Base-by-base conservation (phyloP, 2,329 filamentous ascomycete species). In the Aspergillus novoparasiticus region DNA sequence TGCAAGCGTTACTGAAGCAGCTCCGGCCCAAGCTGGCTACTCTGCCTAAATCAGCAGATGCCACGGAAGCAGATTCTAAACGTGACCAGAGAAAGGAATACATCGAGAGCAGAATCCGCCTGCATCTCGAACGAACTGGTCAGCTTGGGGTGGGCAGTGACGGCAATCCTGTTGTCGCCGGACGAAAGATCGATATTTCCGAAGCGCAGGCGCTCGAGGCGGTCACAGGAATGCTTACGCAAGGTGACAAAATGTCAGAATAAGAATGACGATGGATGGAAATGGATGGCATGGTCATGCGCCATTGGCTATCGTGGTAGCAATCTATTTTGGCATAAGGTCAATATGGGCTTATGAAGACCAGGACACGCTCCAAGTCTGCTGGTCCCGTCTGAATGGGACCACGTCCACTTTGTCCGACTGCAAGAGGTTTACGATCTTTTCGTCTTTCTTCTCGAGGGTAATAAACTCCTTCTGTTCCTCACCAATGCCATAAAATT, bases 71-170 rank as follows among this genome's bases (percentile, higher is more conserved):
- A 55, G 77, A 83, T 66, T 85, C 84, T 53, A 91, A 88, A 81
- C 85, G 89, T 45, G 85, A 88, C 59, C 89, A 95, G 75, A 84
- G 94, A 64, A 84, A 90, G 61, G 86, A 90, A 68, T 98, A 98
- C 75, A 89, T 98, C 56, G 94, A 97, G 78, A 85, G 86, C 59
- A 89, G 93, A 72, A 91, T 92, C 57, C 83, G 87, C 68, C 85
- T 90, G 64, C 91, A 96, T 74, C 81, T 97, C 46, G 92, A 96
- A 79, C 75, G 80, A 28, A 72, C 76, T 48, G 80, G 79, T 9
- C 77, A 79, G 61, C 64, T 80, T 56, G 70, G 74, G 8, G 70
- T 76, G 59, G 72, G 74, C 11, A 67, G 72, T 34, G 73, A 77
- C 54, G 72, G 73, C 19, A 73, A 76, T 56, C 66, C 72, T 11